phyloP scores from a whole-genome alignment of 2,329 filamentous ascomycete genomes.

The Calonectria leucothoes region DNA sequence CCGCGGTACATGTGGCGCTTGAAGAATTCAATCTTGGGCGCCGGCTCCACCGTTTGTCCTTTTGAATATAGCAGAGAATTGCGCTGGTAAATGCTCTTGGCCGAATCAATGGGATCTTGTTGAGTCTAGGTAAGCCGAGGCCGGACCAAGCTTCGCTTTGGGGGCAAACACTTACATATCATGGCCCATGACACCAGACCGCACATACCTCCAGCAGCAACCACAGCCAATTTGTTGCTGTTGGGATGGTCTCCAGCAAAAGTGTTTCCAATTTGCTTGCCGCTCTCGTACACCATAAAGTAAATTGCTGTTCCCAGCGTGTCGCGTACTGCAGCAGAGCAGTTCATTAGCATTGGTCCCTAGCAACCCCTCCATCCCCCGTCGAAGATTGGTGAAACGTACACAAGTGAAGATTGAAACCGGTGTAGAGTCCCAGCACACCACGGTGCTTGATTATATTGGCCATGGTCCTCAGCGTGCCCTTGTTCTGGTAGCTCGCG shows the following conservation, averaged over 20 bases:
- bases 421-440: constrained; percentile 80
- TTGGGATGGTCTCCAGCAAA: constrained; percentile 77
- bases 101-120: constrained; percentile 79
- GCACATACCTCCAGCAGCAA: constrained; percentile 82
- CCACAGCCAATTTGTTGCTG: constrained; percentile 83
- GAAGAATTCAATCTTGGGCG: constrained; percentile 83
- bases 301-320: constrained; percentile 87
- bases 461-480: constrained; percentile 79
- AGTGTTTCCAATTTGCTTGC: constrained; percentile 84
- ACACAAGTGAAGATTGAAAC: constrained; percentile 83
- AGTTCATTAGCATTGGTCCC: constrained; percentile 23
- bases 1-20: constrained; percentile 84
- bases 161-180: constrained; percentile 67
- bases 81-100: constrained; percentile 87
- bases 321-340: constrained; percentile 73
- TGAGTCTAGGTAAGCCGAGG: constrained; percentile 20
- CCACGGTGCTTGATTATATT: constrained; percentile 83
- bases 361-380: neutral
- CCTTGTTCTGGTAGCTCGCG: constrained; percentile 80
- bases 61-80: constrained; percentile 79
- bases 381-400: constrained; percentile 52
- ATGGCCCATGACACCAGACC: constrained; percentile 86
- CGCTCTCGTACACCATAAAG: constrained; percentile 90
- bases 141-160: neutral
- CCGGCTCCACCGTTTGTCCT: constrained; percentile 71